Percentiles rank a stretch among this genome's conserved stretches.
These are phyloP conservation scores for Persicaria maculosa DNA, from an alignment of 148 eudicot genomes.

Conservation along the genomic window DNA sequence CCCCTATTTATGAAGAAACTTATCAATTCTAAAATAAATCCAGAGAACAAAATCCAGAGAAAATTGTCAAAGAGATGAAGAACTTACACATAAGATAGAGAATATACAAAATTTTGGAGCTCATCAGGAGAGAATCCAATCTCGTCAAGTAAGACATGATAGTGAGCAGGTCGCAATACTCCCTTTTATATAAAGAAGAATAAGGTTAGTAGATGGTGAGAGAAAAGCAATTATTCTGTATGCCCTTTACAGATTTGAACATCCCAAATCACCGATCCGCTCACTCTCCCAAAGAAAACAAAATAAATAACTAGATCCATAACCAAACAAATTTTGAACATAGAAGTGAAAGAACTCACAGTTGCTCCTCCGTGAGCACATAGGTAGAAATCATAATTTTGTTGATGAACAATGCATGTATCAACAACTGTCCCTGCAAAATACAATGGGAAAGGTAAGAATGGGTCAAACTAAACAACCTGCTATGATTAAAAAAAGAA, in stretches of 20 bases:
- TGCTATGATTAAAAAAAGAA: background rate
- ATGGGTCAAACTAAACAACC: slow-evolving; percentile 1
- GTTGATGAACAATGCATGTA: slow-evolving; percentile 79
- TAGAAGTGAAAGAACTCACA: slow-evolving; percentile 38
- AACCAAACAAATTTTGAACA: background rate
- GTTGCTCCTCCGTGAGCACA: slow-evolving; percentile 83
- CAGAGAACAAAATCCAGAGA: background rate
- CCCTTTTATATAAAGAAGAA: slow-evolving; percentile 42
- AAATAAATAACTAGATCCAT: background rate
- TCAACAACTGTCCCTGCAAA: slow-evolving; percentile 84
- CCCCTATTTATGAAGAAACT: slow-evolving; percentile 32
- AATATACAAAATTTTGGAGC: slow-evolving; percentile 70
- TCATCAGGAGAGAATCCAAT: slow-evolving; percentile 91
- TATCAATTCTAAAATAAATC: background rate
- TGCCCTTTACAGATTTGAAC: background rate
- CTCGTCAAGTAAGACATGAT: slow-evolving; percentile 92
- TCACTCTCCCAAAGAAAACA: background rate
- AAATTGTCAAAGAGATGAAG: slow-evolving; percentile 6
- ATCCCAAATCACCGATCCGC: background rate
- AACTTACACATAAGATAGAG: slow-evolving; percentile 87
- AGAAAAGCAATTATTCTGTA: background rate
- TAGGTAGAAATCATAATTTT: slow-evolving; percentile 87
- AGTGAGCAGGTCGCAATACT: slow-evolving; percentile 86
- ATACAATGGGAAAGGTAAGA: background rate
- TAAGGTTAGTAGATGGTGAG: background rate